Evolutionary conservation across 495 filamentous ascomycete species (phyloP).

Genomic region (Jackrogersella minutella): DNA sequence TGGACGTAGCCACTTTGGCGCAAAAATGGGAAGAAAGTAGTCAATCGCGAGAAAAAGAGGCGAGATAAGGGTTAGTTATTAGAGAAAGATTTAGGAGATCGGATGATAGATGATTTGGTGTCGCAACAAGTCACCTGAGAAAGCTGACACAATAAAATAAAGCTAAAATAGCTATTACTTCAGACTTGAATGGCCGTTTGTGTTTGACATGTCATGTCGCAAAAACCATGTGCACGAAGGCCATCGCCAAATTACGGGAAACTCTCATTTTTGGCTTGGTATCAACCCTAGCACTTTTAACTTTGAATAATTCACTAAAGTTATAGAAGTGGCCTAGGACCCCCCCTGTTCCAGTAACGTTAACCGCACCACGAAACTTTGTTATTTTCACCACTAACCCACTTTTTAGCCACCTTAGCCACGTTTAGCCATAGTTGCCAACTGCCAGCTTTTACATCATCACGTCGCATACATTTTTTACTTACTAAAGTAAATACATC

Average conservation of each 20-base stretch:
- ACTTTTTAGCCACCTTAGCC: no score
- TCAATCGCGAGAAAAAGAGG: not conserved
- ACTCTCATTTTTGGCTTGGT: constrained; percentile 31
- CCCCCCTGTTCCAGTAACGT: no score
- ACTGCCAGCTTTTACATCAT: no score
- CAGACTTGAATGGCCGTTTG: constrained; percentile 19
- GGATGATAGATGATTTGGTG: not conserved
- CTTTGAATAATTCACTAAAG: constrained; percentile 30
- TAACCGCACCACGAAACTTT: no score
- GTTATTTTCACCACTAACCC: no score
- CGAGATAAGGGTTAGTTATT: constrained; percentile 13
- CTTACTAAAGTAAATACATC: no score
- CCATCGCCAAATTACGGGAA: constrained; percentile 32
- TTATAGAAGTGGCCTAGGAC: constrained; percentile 19
- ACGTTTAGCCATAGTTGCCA: no score
- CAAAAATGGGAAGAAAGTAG: constrained; percentile 5
- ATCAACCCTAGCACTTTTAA: not conserved
- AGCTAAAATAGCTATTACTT: constrained; percentile 15
- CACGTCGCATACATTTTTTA: no score
- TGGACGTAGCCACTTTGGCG: constrained; percentile 32
- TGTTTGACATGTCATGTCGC: constrained; percentile 37
- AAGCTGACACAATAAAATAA: constrained; percentile 1
- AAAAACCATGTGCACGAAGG: constrained; percentile 28
- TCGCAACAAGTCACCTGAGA: constrained; percentile 24
- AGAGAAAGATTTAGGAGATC: not conserved